These are phyloP conservation scores for Gastrodia elata DNA, from an alignment of 106 monocot species.

Conservation along the genomic window DNA sequence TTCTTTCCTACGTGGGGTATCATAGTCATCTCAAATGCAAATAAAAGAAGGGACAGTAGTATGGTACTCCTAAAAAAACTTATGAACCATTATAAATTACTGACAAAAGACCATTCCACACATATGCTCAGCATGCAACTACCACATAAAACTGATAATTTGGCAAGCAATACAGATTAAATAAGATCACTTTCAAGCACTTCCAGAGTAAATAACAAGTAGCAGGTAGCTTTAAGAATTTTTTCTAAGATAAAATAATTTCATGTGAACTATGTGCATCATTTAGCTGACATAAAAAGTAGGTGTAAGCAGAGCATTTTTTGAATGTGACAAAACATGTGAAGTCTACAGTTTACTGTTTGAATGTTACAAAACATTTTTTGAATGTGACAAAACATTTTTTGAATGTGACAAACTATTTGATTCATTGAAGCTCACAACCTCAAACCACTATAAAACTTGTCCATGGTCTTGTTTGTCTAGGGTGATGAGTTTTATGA, in stretches of 20 bases:
- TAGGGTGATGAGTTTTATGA: background rate
- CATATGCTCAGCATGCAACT: background rate
- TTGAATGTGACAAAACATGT: too few species aligned
- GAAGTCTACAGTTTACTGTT: background rate
- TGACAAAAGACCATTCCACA: background rate
- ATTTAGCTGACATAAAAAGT: background rate
- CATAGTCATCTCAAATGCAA: background rate
- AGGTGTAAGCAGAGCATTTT: background rate
- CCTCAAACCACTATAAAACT: background rate
- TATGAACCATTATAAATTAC: background rate
- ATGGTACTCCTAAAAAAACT: background rate
- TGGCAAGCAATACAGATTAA: background rate
- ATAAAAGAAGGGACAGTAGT: background rate
- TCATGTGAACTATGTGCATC: background rate
- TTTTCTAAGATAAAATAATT: too few species aligned
- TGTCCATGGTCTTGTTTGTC: background rate
- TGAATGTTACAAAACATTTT: too few species aligned
- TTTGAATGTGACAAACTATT: background rate
- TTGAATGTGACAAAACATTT: background rate
- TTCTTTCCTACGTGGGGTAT: background rate
- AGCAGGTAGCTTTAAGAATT: background rate
- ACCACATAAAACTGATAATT: background rate
- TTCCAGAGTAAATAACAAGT: background rate
- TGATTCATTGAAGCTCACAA: background rate
- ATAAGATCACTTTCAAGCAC: background rate